A percentile compares a stretch with the other conserved stretches of the same genome.
Conservation (phyloP, 2,329 filamentous ascomycete species). For the Knufia petricola region DNA sequence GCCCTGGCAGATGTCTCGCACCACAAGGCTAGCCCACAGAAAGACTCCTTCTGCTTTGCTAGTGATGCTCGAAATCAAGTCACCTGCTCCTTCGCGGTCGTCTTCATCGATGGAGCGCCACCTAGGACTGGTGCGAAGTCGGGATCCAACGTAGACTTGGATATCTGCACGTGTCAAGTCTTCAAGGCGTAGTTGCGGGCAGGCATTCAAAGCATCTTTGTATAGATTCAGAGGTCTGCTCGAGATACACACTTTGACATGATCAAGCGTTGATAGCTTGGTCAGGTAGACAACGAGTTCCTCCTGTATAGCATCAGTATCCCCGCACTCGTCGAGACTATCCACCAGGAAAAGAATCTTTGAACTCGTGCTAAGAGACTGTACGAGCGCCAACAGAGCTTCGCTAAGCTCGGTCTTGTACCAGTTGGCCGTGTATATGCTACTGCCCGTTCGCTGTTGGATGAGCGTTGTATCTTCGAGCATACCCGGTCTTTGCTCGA, state of each 20-base stretch:
- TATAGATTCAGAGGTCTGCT: conserved; percentile 14
- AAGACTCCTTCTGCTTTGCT: conserved; percentile 36
- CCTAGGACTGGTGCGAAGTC: not conserved
- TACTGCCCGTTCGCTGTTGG: not conserved
- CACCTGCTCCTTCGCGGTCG: not conserved
- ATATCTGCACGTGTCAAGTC: conserved; percentile 10
- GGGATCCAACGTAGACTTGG: conserved; percentile 2
- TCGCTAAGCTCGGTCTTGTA: not conserved
- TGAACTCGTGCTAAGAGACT: not conserved
- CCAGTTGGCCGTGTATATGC: not conserved
- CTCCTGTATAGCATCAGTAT: conserved; percentile 1
- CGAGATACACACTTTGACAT: conserved; percentile 10
- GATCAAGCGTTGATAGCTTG: not conserved
- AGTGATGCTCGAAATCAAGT: conserved; percentile 23
- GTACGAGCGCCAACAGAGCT: not conserved
- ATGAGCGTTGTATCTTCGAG: not conserved
- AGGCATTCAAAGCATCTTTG: conserved; percentile 7
- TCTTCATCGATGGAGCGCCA: not conserved
- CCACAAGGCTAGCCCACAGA: conserved; percentile 38
- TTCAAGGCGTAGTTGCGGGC: conserved; percentile 13
- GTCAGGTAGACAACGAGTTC: conserved; percentile 9
- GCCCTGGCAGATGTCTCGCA: conserved; percentile 30
- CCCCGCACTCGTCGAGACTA: conserved; percentile 10
- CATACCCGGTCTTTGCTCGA: not conserved
- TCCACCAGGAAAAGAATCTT: conserved; percentile 8